phyloP scores from a whole-genome alignment of 2,329 filamentous ascomycete species.

The Fonsecaea monophora region DNA sequence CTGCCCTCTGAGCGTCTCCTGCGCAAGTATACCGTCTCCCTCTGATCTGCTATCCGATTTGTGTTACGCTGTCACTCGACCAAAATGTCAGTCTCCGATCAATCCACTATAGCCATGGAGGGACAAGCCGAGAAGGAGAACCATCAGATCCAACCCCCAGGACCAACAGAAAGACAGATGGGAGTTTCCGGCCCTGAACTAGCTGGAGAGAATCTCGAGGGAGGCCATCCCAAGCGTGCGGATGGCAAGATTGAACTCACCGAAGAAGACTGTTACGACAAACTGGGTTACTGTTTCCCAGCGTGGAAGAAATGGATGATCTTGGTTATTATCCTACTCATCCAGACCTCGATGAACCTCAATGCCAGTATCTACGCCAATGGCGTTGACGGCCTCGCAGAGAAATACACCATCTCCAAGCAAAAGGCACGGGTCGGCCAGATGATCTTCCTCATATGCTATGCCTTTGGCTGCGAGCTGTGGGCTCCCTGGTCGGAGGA shows the following conservation, averaged over 20 bases:
- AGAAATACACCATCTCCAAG: slow-evolving; percentile 70
- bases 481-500: slow-evolving; percentile 90
- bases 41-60: background rate
- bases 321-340: slow-evolving; percentile 66
- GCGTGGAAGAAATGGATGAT: slow-evolving; percentile 46
- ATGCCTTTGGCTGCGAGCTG: slow-evolving; percentile 83
- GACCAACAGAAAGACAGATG: slow-evolving; percentile 14
- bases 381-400: slow-evolving; percentile 65
- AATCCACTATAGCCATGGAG: slow-evolving; percentile 21
- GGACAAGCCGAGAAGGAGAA: slow-evolving; percentile 12
- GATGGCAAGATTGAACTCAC: slow-evolving; percentile 50
- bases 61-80: background rate
- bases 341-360: slow-evolving; percentile 79
- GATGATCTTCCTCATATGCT: slow-evolving; percentile 76
- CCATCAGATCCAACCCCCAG: background rate
- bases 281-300: slow-evolving; percentile 67
- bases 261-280: slow-evolving; percentile 66
- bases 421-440: slow-evolving; percentile 74
- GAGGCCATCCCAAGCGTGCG: slow-evolving; percentile 37
- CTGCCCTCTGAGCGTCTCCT: background rate
- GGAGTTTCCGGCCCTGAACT: slow-evolving; percentile 32
- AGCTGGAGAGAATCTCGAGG: slow-evolving; percentile 29
- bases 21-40: background rate
- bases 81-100: slow-evolving; percentile 25
- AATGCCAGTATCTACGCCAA: slow-evolving; percentile 77